A percentile compares a stretch with the other conserved stretches of the same genome.
Evolutionary conservation across 164 flowering plant genomes (phyloP).

Genomic region (Aristolochia contorta): DNA sequence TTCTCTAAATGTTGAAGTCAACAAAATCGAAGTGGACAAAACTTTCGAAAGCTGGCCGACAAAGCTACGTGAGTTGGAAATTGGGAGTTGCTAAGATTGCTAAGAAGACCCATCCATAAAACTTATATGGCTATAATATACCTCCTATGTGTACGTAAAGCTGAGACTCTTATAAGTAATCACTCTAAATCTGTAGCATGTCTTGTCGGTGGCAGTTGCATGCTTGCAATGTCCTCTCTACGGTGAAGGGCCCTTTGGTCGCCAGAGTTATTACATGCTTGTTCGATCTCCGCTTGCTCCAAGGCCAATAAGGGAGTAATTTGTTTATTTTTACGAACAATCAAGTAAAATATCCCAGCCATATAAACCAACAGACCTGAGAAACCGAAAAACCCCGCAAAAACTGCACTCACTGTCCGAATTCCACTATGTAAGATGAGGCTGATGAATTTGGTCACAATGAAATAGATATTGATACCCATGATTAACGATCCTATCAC

Average conservation of each 20-base stretch:
- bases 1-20: no score
- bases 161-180: not conserved
- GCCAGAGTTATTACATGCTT: not conserved
- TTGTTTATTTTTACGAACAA: conserved; percentile 45
- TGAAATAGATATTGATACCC: conserved; percentile 67
- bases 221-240: conserved; percentile 3
- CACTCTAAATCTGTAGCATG: not conserved
- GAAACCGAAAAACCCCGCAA: conserved; percentile 62
- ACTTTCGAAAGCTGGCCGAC: no score
- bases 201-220: conserved; percentile 1
- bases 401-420: conserved; percentile 22
- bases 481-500: conserved; percentile 65
- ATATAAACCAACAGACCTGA: conserved; percentile 51
- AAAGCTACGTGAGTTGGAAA: no score
- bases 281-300: conserved; percentile 1
- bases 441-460: conserved; percentile 47
- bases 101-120: no score
- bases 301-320: conserved; percentile 12
- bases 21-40: no score
- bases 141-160: no score
- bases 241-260: not conserved
- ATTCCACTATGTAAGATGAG: conserved; percentile 43
- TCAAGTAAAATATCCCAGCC: conserved; percentile 61
- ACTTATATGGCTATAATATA: no score
- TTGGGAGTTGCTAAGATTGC: no score